Base-by-base conservation (phyloP, 2,329 filamentous ascomycete species). In the Amphichorda felina region DNA sequence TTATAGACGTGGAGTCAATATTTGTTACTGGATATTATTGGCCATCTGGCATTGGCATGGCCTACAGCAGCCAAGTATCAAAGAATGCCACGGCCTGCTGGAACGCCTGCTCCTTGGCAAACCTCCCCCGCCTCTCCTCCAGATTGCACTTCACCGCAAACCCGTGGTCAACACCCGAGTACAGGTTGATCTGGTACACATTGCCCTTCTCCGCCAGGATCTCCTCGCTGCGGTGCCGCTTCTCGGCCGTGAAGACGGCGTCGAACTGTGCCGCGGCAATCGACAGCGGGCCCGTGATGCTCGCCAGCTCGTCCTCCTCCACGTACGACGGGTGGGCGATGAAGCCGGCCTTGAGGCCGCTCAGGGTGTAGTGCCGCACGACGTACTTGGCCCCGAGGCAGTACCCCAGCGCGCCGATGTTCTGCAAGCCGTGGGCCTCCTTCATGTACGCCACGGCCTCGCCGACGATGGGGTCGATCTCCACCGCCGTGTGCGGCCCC, bases 91-190 rank as follows among this genome's bases (percentile, higher is more conserved):
- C 68, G 18, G 82, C 82, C 65, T 89, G 83, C 44, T 70, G 59
- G 54, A 88, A 88, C 1, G 84, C 82, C 52, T 77, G 70, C 60
- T 89, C 81, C 66, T 88, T 88, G 22, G 77, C 81, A 51, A 75
- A 88, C 56, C 69, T 75, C 49, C 72, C 59, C 38, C 49, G 44
- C 15, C 60, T 59, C 38, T 67, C 59, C 3, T 58, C 59, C 19
- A 68, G 38, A 46, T 89, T 76, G 4, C 64, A 72, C 25, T 82
- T 69, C 7, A 85, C 78, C 13, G 75, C 78, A 47, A 89, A 91
- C 0, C 84, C 84, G 50, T 91, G 84, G 40, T 61, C 53, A 6
- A 81, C 78, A 26, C 72, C 73, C 13, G 73, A 72, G 63, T 78
- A 89, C 29, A 89, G 56, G 41, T 67, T 75, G 39, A 87, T 69